Percentiles rank a stretch among this genome's conserved stretches.
Evolutionary conservation across 179 eudicot genomes (phyloP).

Genomic region (Beta macrorhiza): DNA sequence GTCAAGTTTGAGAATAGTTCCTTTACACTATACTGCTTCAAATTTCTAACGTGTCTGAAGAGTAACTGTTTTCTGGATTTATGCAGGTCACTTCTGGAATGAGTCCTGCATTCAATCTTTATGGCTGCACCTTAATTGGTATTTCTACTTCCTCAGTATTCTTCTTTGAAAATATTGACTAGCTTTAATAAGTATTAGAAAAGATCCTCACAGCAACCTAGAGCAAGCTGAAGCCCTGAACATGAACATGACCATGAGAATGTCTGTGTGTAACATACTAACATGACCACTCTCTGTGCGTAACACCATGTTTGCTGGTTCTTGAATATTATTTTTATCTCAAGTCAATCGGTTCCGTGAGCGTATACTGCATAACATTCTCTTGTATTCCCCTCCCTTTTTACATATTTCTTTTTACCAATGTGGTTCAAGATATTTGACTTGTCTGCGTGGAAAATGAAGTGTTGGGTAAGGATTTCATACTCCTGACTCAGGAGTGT

Average conservation of each 20-base stretch:
- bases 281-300: not conserved
- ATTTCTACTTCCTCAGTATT: conserved; percentile 6
- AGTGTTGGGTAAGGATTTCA: too few relatives aligned
- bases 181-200: not conserved
- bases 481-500: too few relatives aligned
- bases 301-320: not conserved
- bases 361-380: too few relatives aligned
- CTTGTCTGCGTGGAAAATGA: too few relatives aligned
- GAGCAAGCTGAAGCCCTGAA: not conserved
- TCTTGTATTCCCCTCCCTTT: too few relatives aligned
- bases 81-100: conserved; percentile 92
- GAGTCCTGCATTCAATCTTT: conserved; percentile 90
- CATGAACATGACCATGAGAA: not conserved
- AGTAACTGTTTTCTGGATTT: not conserved
- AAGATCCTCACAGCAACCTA: not conserved
- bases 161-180: not conserved
- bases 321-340: too few relatives aligned
- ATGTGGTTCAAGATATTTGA: too few relatives aligned
- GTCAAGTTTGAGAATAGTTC: not conserved
- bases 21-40: not conserved
- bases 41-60: not conserved
- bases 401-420: too few relatives aligned
- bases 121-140: conserved; percentile 98
- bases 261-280: too few relatives aligned
- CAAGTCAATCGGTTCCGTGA: too few relatives aligned